Base-by-base conservation (phyloP, 192 early-diverging fungal species). In the Coemansia reversa region DNA sequence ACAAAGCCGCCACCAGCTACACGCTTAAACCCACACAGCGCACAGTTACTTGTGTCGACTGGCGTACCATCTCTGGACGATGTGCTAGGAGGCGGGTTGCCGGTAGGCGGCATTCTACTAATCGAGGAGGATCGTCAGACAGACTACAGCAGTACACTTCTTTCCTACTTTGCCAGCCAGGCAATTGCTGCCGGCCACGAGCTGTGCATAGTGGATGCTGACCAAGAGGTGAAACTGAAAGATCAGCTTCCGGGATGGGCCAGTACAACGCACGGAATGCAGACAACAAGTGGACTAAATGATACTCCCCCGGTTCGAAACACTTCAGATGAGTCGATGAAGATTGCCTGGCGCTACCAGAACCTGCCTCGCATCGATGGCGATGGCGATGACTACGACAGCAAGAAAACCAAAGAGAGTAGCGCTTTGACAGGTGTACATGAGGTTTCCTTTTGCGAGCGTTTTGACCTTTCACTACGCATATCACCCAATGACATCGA, bases 271-370 rank as follows among this genome's bases (percentile, higher is more conserved):
- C 53, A 11, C 35, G 32, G 3, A 42, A 51, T 12, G 63, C 55
- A 12, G 50, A 22, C 29, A 53, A 39, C 42, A 22, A 39, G n/a
- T 33, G 76, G 35, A 62, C 74, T 47, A 52, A 32, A 32, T 32
- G 30, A 32, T 32, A 32, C 3, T 5, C 7, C 30, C 30, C 7
- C 30, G 30, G 30, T 7, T 32, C 28, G 66, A 49, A n/a, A 32
- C 28, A 53, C 51, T 2, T 23, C 33, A 5, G 76, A 74, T n/a
- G 90, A 92, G 56, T 71, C 81, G 1, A 86, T 98, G 86, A 87
- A 83, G 54, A 97, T 98, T 58, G 96, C 96, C 1, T 98, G 96
- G 96, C 76, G 96, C 53, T 98, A 98, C 82, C 84, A 94, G 68
- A 83, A 86, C 39, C 56, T 96, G 62, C 93, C 93, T 42, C 72